Percentiles rank a stretch among this genome's conserved stretches.
Conservation (phyloP, 2,329 filamentous ascomycete species). For the Cercospora zeina region DNA sequence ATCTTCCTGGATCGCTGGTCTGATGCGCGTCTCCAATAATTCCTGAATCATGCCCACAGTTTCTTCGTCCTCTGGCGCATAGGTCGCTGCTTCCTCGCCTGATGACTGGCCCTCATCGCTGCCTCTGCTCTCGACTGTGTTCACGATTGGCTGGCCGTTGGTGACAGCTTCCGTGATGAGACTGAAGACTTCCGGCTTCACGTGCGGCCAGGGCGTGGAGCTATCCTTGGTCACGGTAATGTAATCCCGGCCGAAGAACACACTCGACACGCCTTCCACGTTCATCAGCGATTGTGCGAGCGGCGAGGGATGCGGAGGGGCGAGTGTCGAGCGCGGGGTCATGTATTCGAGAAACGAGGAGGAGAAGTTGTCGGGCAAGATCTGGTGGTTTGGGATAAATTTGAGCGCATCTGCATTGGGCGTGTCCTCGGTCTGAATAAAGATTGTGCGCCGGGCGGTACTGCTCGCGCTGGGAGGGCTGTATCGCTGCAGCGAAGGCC, state of each 20-base stretch:
- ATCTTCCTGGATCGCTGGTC: conserved; percentile 95
- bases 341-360: conserved; percentile 89
- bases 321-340: conserved; percentile 79
- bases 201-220: conserved; percentile 87
- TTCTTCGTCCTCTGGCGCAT: conserved; percentile 88
- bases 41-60: conserved; percentile 99
- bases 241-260: conserved; percentile 94
- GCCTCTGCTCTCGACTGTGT: conserved; percentile 61
- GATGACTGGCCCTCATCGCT: conserved; percentile 51
- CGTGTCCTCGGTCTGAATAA: conserved; percentile 95
- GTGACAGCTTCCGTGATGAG: conserved; percentile 92
- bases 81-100: conserved; percentile 70
- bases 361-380: conserved; percentile 72
- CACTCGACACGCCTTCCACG: conserved; percentile 88
- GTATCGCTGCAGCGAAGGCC: conserved; percentile 32
- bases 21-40: conserved; percentile 87
- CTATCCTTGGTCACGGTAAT: conserved; percentile 93
- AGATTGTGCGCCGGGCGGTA: conserved; percentile 68
- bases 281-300: conserved; percentile 88
- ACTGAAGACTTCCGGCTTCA: conserved; percentile 93
- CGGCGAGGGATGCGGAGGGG: conserved; percentile 78
- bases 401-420: conserved; percentile 94
- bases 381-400: conserved; percentile 85
- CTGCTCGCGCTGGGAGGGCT: conserved; percentile 27
- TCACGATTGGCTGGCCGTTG: conserved; percentile 78